Conservation (phyloP, 2,329 filamentous ascomycete species). For the Trichoderma sp. region DNA sequence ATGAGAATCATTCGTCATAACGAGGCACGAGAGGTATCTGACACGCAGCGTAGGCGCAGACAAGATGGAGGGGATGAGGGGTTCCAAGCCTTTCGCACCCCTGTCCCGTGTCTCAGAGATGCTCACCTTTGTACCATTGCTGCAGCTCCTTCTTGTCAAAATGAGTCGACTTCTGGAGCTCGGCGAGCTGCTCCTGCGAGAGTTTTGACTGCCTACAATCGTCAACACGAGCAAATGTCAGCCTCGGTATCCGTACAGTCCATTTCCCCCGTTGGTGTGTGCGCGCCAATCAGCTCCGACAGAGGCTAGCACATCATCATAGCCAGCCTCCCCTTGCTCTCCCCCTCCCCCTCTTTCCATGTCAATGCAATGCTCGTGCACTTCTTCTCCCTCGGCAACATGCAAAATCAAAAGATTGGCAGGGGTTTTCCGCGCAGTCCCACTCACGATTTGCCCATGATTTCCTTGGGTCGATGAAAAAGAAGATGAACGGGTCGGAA, state of each 20-base stretch:
- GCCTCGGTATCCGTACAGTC: background rate
- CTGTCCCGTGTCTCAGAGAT: background rate
- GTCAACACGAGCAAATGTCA: background rate
- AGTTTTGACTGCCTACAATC: conserved; percentile 88
- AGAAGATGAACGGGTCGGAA: background rate
- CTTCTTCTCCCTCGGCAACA: background rate
- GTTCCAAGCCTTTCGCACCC: background rate
- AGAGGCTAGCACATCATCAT: background rate
- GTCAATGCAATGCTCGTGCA: background rate
- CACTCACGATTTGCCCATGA: conserved; percentile 30
- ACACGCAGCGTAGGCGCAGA: background rate
- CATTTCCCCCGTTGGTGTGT: background rate
- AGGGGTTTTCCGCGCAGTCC: conserved; percentile 5
- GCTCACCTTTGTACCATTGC: conserved; percentile 98
- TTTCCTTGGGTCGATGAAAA: background rate
- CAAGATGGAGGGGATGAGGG: conserved; percentile 4
- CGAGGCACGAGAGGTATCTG: background rate
- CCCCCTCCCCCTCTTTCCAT: background rate
- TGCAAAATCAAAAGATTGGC: conserved; percentile 2
- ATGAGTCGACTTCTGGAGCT: conserved; percentile 95
- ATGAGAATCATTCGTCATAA: background rate
- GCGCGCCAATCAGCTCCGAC: background rate
- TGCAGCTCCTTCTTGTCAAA: conserved; percentile 99
- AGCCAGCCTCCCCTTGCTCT: background rate
- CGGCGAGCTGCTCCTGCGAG: conserved; percentile 90